Evolutionary conservation across 2,329 filamentous ascomycete genomes (phyloP).

Genomic region (Sclerotinia sclerotiorum): DNA sequence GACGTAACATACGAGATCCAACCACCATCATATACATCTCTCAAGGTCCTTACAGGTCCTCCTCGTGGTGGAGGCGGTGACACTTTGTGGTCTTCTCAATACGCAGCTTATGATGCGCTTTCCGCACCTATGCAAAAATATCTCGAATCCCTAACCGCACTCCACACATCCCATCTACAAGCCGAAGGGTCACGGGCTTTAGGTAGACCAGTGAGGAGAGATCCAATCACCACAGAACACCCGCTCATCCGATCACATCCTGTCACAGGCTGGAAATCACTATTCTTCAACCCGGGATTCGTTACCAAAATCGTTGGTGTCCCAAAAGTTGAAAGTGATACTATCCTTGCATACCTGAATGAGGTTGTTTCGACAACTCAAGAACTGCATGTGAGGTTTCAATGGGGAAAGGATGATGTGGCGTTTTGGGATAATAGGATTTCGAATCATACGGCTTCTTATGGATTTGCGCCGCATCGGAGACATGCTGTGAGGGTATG

Average conservation of each 20-base stretch:
- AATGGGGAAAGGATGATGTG: conserved; percentile 64
- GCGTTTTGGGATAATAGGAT: conserved; percentile 68
- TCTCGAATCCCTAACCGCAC: conserved; percentile 55
- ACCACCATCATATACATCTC: conserved; percentile 56
- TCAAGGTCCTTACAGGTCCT: conserved; percentile 55
- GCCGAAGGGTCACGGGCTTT: conserved; percentile 46
- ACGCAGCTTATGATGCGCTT: conserved; percentile 58
- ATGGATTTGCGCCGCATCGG: conserved; percentile 57
- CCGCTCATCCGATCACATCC: conserved; percentile 60
- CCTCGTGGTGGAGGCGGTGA: conserved; percentile 56
- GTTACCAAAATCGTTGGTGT: conserved; percentile 58
- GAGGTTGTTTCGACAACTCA: conserved; percentile 58
- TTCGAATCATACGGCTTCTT: conserved; percentile 53
- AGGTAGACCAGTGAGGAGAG: conserved; percentile 48
- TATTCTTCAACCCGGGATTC: conserved; percentile 61
- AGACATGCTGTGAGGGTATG: conserved; percentile 50
- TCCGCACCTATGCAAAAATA: conserved; percentile 57
- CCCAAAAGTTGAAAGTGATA: conserved; percentile 55
- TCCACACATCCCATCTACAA: conserved; percentile 56
- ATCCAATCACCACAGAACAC: conserved; percentile 54
- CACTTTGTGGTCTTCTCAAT: conserved; percentile 58
- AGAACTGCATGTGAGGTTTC: conserved; percentile 67
- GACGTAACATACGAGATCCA: conserved; percentile 58
- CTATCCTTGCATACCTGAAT: conserved; percentile 53
- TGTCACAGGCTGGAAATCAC: conserved; percentile 60